Percentiles rank a stretch among this genome's conserved stretches.
Conservation (phyloP, 257 asterid species). For the Cruciata laevipes region DNA sequence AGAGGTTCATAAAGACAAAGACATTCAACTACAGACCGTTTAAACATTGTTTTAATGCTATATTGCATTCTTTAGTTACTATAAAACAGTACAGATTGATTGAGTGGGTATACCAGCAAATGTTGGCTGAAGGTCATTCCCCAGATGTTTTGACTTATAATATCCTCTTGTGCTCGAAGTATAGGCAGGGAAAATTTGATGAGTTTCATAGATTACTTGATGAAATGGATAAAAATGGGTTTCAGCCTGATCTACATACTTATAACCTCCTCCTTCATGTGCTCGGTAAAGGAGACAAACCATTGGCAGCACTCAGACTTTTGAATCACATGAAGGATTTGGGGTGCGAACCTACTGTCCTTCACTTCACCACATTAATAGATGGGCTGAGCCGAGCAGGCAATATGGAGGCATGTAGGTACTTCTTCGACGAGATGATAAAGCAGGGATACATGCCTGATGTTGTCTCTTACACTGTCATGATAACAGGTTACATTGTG, state of each 20-base stretch:
- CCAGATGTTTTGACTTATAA: constrained; percentile 88
- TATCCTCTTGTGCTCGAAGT: constrained; percentile 77
- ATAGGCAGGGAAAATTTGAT: constrained; percentile 72
- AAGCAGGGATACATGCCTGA: constrained; percentile 68
- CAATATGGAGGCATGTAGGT: constrained; percentile 69
- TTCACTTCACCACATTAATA: constrained; percentile 81
- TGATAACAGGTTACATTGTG: constrained; percentile 79
- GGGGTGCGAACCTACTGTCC: constrained; percentile 61
- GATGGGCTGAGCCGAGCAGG: constrained; percentile 97
- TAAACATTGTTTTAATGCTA: constrained; percentile 72
- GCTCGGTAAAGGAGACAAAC: constrained; percentile 78
- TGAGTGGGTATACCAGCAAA: constrained; percentile 88
- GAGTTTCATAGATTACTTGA: constrained; percentile 71
- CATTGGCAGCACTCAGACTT: constrained; percentile 76
- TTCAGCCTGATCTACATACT: constrained; percentile 83
- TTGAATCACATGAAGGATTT: constrained; percentile 85
- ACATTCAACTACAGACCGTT: constrained; percentile 78
- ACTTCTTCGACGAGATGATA: constrained; percentile 70
- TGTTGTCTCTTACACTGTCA: constrained; percentile 82
- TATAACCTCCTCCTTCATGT: constrained; percentile 81
- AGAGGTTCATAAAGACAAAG: constrained; percentile 79
- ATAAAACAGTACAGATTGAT: constrained; percentile 63
- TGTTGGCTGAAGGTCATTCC: constrained; percentile 67
- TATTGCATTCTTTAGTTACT: constrained; percentile 61
- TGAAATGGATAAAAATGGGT: constrained; percentile 74